phyloP scores from a whole-genome alignment of 176 grass and related monocot species.

The Oryza glumipatula region DNA sequence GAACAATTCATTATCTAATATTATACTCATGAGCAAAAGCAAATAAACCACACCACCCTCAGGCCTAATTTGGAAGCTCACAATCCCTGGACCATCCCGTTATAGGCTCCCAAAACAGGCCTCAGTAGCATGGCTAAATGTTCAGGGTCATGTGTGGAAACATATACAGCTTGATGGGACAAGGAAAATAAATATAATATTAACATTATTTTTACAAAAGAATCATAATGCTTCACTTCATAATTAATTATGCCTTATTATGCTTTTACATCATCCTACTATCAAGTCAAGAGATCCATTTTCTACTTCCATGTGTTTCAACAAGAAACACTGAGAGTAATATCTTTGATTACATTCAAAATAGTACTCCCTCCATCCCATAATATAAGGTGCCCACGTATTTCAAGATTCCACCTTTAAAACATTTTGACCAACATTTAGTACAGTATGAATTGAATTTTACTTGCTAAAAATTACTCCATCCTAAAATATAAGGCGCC shows the following conservation, averaged over 20 bases:
- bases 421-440: no score
- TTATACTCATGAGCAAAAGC: background rate
- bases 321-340: background rate
- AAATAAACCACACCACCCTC: background rate
- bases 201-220: background rate
- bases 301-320: slow-evolving; percentile 2
- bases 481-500: no score
- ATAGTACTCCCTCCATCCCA: no score
- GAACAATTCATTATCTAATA: background rate
- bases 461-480: no score
- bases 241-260: background rate
- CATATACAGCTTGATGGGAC: background rate
- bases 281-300: background rate
- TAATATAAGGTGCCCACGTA: no score
- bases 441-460: no score
- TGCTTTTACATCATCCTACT: background rate
- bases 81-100: no score
- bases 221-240: background rate
- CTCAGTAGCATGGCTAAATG: no score
- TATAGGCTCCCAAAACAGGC: no score
- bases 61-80: no score
- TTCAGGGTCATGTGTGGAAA: background rate
- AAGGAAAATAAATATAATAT: background rate
- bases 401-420: no score
- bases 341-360: no score